Base-by-base conservation (phyloP, 768 basidiomycete genomes). In the Naganishia antarctica region DNA sequence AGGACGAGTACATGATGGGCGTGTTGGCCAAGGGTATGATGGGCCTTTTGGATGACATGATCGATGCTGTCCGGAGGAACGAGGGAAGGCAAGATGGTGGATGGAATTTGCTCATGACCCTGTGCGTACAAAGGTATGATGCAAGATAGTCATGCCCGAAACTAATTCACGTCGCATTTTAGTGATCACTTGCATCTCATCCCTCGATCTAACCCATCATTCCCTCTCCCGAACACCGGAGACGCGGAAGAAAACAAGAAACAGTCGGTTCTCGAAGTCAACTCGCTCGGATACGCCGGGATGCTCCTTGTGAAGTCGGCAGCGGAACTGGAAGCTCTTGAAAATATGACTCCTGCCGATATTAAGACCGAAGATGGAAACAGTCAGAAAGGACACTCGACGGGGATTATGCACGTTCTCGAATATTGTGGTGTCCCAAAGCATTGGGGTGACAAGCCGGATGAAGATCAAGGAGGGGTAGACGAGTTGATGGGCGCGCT, bases 271-370 rank as follows among this genome's bases (percentile, higher is more conserved):
- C 71, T 97, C 28, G 84, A 84, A 70, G 81, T 97, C 45, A 96
- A 97, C 76, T 83, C 93, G 47, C 81, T 96, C 50, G 93, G 90
- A 15, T 96, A 87, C 74, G 88, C 90, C 7, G 93, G 93, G 0
- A 85, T 90, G 86, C 70, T 96, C 66, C 83, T 96, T 61, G 90
- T 89, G 26, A 90, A 88, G 80, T 90, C 87, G 67, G 84, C 87
- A 60, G 81, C 81, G 21, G 90, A 93, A 78, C 75, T 90, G 53
- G 84, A 85, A 61, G 83, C 81, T 1, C 82, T 96, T 44, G 84
- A 84, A 75, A 76, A 79, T 64, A 85, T 66, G 1, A 69, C 70
- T 7, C n/a, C 43, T 2, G 53, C 21, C 29, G 40, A 43, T 18
- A 63, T 71, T 37, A 21, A 34, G 6, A 40, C 29, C 1, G 57